Evolutionary conservation across 768 basidiomycete genomes (phyloP).

Genomic region (Leccinum subtestaceum): DNA sequence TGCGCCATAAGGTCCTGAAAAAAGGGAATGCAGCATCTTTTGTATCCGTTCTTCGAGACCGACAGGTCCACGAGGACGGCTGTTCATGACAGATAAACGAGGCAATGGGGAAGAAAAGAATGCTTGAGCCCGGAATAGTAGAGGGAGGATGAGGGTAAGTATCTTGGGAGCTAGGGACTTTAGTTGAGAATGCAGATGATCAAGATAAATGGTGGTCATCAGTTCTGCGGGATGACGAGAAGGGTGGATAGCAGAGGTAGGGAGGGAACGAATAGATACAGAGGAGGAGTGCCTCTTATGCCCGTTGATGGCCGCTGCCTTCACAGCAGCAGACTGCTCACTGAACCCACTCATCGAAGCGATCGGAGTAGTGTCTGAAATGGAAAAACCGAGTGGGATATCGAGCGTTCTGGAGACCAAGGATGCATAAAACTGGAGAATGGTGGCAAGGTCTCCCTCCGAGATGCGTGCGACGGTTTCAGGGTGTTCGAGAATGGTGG

Average conservation of each 20-base stretch:
- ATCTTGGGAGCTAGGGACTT: constrained; percentile 55
- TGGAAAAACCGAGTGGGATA: constrained; percentile 24
- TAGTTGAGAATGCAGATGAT: constrained; percentile 58
- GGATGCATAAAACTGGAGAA: constrained; percentile 58
- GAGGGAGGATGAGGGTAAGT: constrained; percentile 57
- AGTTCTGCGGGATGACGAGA: constrained; percentile 59
- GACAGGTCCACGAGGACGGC: constrained; percentile 31
- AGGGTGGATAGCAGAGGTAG: constrained; percentile 30
- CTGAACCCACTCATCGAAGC: constrained; percentile 33
- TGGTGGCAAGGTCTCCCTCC: constrained; percentile 53
- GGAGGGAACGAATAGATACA: constrained; percentile 46
- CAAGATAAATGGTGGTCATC: constrained; percentile 59
- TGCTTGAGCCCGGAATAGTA: constrained; percentile 69
- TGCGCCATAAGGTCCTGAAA: constrained; percentile 64
- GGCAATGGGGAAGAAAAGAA: constrained; percentile 67
- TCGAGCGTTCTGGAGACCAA: constrained; percentile 55
- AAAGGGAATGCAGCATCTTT: constrained; percentile 53
- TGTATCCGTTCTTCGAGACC: constrained; percentile 54
- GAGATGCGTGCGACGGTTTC: constrained; percentile 60
- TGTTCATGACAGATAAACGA: constrained; percentile 53
- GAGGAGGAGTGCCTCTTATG: constrained; percentile 67
- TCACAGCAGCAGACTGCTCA: constrained; percentile 25
- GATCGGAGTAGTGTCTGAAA: constrained; percentile 12
- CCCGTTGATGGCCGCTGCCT: constrained; percentile 28
- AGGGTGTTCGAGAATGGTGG: constrained; percentile 44